Evolutionary conservation across 768 basidiomycete species (phyloP).

Genomic region (Pleurotus tuber-regium): DNA sequence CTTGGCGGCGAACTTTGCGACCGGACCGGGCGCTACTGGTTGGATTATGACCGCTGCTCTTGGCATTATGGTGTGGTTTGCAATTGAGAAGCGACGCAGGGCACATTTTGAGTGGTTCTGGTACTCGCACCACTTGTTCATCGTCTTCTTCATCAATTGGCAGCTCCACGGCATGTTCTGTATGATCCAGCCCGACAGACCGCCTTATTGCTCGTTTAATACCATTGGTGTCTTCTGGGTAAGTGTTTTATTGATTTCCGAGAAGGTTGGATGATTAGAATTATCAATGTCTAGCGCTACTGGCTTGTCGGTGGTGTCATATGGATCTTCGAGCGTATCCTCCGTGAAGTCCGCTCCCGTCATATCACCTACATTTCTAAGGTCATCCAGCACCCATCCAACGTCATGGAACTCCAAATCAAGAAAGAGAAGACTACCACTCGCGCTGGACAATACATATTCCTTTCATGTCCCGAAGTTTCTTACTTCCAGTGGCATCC

Average conservation of each 20-base stretch:
- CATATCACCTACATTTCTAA: conserved; percentile 92
- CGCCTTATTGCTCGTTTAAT: conserved; percentile 84
- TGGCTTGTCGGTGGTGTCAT: conserved; percentile 87
- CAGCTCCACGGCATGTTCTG: conserved; percentile 97
- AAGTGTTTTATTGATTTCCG: conserved; percentile 23
- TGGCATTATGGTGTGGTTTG: conserved; percentile 80
- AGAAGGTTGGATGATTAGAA: conserved; percentile 8
- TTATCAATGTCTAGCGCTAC: conserved; percentile 56
- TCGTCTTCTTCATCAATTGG: conserved; percentile 92
- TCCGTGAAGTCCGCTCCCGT: conserved; percentile 89
- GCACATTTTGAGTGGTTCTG: conserved; percentile 87
- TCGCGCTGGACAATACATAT: conserved; percentile 91
- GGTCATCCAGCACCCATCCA: conserved; percentile 93
- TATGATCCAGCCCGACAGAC: conserved; percentile 90
- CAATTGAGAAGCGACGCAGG: conserved; percentile 75
- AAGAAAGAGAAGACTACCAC: conserved; percentile 90
- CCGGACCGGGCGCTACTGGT: conserved; percentile 79
- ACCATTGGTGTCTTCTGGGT: conserved; percentile 96
- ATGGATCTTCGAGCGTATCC: conserved; percentile 84
- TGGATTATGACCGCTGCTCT: conserved; percentile 85
- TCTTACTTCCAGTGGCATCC: conserved; percentile 98
- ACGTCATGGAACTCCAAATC: conserved; percentile 94
- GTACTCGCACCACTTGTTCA: conserved; percentile 87
- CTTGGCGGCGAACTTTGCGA: conserved; percentile 74
- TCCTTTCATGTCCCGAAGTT: conserved; percentile 86